Evolutionary conservation across 1,284 basidiomycete species (phyloP).

Genomic region (Cryptococcus hybrid): DNA sequence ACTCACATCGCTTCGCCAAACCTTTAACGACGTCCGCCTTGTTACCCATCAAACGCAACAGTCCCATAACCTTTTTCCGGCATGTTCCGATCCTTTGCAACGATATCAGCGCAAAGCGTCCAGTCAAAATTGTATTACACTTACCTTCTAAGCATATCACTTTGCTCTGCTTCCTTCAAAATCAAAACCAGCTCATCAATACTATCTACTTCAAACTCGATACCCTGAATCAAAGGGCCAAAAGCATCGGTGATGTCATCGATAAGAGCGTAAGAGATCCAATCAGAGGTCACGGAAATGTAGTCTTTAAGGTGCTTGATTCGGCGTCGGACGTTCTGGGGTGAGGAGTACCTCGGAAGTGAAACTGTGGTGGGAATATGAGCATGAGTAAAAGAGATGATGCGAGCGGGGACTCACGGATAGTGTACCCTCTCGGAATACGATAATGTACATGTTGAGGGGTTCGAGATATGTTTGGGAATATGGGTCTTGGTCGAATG

Average conservation of each 20-base stretch:
- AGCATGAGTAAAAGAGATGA: background rate
- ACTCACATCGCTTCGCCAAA: slow-evolving; percentile 77
- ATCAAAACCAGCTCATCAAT: slow-evolving; percentile 99
- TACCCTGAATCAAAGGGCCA: slow-evolving; percentile 95
- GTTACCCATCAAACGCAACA: slow-evolving; percentile 92
- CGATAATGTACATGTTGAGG: slow-evolving; percentile 99
- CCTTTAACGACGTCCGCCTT: slow-evolving; percentile 99
- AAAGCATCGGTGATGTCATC: slow-evolving; percentile 99
- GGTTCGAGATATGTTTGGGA: slow-evolving; percentile 97
- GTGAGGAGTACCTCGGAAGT: slow-evolving; percentile 95
- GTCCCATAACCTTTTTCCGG: slow-evolving; percentile 99
- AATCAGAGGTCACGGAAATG: slow-evolving; percentile 97
- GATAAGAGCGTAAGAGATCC: slow-evolving; percentile 99
- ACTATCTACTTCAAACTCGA: slow-evolving; percentile 99
- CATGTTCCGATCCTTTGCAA: slow-evolving; percentile 87
- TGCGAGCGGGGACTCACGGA: slow-evolving; percentile 60
- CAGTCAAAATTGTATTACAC: slow-evolving; percentile 4
- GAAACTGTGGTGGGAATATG: slow-evolving; percentile 64
- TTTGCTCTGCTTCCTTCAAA: slow-evolving; percentile 79
- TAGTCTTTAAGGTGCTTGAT: slow-evolving; percentile 99
- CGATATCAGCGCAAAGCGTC: background rate
- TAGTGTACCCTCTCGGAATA: slow-evolving; percentile 96
- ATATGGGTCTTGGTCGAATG: slow-evolving; percentile 98
- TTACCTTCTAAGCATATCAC: slow-evolving; percentile 69
- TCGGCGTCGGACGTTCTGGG: slow-evolving; percentile 93